Percentiles rank a stretch among this genome's conserved stretches.
Evolutionary conservation across 345 rosid species (phyloP).

Genomic region (Fremontodendron californicum): DNA sequence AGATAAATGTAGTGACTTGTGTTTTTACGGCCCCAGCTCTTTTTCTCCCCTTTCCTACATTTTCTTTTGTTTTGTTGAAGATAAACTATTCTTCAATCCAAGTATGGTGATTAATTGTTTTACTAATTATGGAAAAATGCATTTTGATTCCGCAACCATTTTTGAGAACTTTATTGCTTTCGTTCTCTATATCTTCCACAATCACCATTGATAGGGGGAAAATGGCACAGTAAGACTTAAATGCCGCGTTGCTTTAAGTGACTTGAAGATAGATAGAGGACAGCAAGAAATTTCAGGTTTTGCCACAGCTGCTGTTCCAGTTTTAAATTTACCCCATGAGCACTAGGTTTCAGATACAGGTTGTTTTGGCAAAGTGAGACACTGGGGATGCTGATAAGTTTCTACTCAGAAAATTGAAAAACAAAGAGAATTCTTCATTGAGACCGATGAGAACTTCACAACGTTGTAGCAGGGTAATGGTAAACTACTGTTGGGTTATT

Average conservation of each 20-base stretch:
- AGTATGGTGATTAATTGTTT: not conserved
- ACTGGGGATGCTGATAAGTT: too few relatives aligned
- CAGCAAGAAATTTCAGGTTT: not conserved
- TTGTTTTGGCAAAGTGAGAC: too few relatives aligned
- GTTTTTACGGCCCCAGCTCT: not conserved
- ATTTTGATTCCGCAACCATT: not conserved
- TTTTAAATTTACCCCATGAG: not conserved
- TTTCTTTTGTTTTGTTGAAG: conserved; percentile 4
- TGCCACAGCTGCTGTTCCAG: too few relatives aligned
- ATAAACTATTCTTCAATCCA: not conserved
- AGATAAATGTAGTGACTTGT: not conserved
- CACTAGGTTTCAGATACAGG: not conserved
- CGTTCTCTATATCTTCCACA: too few relatives aligned
- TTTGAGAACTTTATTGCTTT: not conserved
- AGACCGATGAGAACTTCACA: too few relatives aligned
- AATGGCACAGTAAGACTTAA: not conserved
- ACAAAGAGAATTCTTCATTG: too few relatives aligned
- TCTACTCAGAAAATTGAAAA: too few relatives aligned
- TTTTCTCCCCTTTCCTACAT: not conserved
- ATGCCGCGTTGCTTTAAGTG: not conserved
- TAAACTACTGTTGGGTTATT: too few relatives aligned
- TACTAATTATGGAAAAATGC: not conserved
- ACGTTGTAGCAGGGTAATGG: too few relatives aligned
- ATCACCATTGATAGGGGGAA: not conserved
- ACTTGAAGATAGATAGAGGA: not conserved